Evolutionary conservation across 257 asterid species (phyloP), one percentile per base, ranked within the genome.

Genomic region (Solanum piurae): DNA sequence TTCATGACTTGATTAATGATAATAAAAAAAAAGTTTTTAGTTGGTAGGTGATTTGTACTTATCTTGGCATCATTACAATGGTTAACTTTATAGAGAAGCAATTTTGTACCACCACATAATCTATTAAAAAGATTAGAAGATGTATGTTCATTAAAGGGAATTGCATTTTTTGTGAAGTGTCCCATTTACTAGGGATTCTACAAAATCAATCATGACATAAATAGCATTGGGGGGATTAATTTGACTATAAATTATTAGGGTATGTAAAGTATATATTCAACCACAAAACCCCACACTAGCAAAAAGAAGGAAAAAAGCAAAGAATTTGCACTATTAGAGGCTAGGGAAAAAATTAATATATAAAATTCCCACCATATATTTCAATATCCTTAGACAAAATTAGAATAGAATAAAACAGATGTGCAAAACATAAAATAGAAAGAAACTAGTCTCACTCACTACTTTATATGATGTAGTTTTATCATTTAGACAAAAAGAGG

Each of bases 21-120:
- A 55, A 3, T 10, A 23, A 18, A 62, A 49, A 10, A 13, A 31
- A 85, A 2, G 9, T 36, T 42, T 44, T 69, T 60, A 46, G 80
- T 85, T 87, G 89, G 89, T 86, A 49, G 92, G 91, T 87, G 90
- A 87, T 83, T 66, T 66, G 52, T 72, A 14, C 74, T 42, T 49
- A 83, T 36, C 86, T 60, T 27, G 33, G 49, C 69, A 87, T 87
- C 83, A 89, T 83, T 83, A 84, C 72, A 58, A 74, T 42, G 29
- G 58, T 5, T 73, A 87, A 77, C 86, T 91, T 91, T 76, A 82
- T 82, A 29, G 29, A 82, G 25, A 82, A 33, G 71, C 71, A 82
- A 82, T 33, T 82, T 82, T 49, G 27, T 38, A 82, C 69, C 86
- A 82, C 44, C 60, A 49, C 58, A 82, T 49, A 74, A 20, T 49